Evolutionary conservation across 106 monocot genomes (phyloP).

Genomic region (Dendrobium nobile): DNA sequence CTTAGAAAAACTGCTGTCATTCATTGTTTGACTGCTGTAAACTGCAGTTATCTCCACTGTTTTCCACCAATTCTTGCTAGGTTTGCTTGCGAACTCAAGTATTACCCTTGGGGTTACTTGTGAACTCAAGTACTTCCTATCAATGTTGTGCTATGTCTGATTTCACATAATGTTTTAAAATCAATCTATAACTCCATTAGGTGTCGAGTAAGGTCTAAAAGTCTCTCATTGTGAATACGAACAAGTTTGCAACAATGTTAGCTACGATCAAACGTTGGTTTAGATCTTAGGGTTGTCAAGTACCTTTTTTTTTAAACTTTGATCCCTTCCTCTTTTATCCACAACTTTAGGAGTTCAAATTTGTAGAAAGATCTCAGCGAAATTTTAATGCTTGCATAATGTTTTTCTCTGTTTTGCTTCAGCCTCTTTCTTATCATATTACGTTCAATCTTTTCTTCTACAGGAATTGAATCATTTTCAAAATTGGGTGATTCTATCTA

Average conservation of each 20-base stretch:
- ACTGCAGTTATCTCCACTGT: too few relatives aligned
- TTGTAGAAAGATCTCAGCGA: not conserved
- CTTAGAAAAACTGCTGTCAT: too few relatives aligned
- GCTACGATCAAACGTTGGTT: not conserved
- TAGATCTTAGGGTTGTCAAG: not conserved
- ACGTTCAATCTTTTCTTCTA: constrained; percentile 6
- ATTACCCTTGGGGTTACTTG: too few relatives aligned
- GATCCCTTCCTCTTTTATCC: not conserved
- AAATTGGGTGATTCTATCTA: constrained; percentile 89
- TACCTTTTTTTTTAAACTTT: not conserved
- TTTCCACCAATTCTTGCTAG: too few relatives aligned
- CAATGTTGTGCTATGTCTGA: not conserved
- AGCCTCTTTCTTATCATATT: not conserved
- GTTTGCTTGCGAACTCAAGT: too few relatives aligned
- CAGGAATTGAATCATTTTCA: constrained; percentile 83
- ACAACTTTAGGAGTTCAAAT: not conserved
- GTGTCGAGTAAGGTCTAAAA: not conserved
- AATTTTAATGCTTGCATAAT: not conserved
- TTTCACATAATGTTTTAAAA: not conserved
- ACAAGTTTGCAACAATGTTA: not conserved
- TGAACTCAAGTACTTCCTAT: too few relatives aligned
- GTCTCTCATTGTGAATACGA: not conserved
- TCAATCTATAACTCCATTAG: not conserved
- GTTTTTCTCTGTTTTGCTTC: not conserved
- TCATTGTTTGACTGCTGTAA: too few relatives aligned